A percentile compares a stretch with the other conserved stretches of the same genome.
Evolutionary conservation across 495 filamentous ascomycete genomes (phyloP).

Genomic region (Jackrogersella multiformis): DNA sequence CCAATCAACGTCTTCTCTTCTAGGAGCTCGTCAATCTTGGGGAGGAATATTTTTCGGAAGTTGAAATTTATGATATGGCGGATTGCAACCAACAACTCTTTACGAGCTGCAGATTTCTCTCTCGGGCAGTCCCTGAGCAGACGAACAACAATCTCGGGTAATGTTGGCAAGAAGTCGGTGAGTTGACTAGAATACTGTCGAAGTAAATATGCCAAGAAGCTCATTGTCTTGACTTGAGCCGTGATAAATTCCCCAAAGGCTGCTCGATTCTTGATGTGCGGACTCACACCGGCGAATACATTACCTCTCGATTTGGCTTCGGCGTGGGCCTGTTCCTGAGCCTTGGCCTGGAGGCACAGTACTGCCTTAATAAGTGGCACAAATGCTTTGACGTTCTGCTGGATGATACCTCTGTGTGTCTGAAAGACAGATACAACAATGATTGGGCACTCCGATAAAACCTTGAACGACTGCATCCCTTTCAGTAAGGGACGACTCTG

Average conservation of each 20-base stretch:
- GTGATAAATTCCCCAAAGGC: conserved; percentile 98
- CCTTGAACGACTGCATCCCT: conserved; percentile 99
- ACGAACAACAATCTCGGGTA: conserved; percentile 92
- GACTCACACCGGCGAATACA: conserved; percentile 92
- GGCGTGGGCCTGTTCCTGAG: conserved; percentile 89
- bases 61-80: conserved; percentile 99
- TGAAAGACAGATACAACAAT: conserved; percentile 99
- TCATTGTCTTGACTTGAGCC: conserved; percentile 99
- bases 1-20: conserved; percentile 94
- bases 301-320: conserved; percentile 78
- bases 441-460: conserved; percentile 96
- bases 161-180: conserved; percentile 83
- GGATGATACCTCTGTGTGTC: conserved; percentile 80
- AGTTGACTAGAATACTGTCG: conserved; percentile 88
- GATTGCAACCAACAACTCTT: conserved; percentile 95
- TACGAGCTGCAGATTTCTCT: conserved; percentile 91
- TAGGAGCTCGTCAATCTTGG: conserved; percentile 92
- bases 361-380: conserved; percentile 94
- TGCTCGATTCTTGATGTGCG: conserved; percentile 89
- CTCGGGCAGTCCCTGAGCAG: conserved; percentile 92
- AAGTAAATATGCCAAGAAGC: conserved; percentile 93
- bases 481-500: conserved; percentile 79
- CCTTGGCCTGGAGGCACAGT: conserved; percentile 86
- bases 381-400: conserved; percentile 88
- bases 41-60: conserved; percentile 92